Conservation (phyloP, 345 rosid species). For the Rhodamnia rubescens region DNA sequence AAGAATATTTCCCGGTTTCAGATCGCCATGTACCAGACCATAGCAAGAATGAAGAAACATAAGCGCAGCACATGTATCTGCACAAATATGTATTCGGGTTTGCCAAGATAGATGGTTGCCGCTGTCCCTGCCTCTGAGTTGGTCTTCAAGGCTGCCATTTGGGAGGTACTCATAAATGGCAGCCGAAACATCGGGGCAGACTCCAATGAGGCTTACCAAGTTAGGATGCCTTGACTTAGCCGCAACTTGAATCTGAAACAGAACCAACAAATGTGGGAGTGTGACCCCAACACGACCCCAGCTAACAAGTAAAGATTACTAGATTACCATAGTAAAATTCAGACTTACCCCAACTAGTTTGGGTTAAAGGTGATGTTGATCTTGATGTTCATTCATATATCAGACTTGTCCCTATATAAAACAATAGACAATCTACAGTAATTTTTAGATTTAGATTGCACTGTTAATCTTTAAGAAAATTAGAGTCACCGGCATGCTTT, state of each 20-base stretch:
- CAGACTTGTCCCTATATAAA: background rate
- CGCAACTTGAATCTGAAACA: conserved; percentile 52
- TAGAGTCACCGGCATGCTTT: background rate
- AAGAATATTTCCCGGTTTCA: conserved; percentile 71
- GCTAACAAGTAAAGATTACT: background rate
- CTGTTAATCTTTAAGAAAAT: background rate
- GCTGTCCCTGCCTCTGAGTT: conserved; percentile 51
- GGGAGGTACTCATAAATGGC: conserved; percentile 76
- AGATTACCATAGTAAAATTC: background rate
- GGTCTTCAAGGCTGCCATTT: conserved; percentile 88
- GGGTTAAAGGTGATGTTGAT: too few species aligned
- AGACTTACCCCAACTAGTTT: too few species aligned
- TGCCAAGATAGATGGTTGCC: conserved; percentile 77
- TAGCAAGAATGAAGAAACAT: conserved; percentile 76
- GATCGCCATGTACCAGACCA: conserved; percentile 60
- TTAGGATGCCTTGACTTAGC: conserved; percentile 86
- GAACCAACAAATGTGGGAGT: background rate
- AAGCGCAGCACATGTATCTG: conserved; percentile 69
- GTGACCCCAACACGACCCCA: background rate
- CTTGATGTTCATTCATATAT: background rate
- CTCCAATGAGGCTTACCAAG: conserved; percentile 72
- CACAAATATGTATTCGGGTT: conserved; percentile 56
- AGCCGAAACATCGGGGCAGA: conserved; percentile 76
- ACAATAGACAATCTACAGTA: background rate
- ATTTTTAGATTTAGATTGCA: background rate